Percentiles rank a stretch among this genome's conserved stretches.
These are phyloP conservation scores for Coemansia sp. DNA, from an alignment of 192 early-diverging fungal species.

Conservation along the genomic window DNA sequence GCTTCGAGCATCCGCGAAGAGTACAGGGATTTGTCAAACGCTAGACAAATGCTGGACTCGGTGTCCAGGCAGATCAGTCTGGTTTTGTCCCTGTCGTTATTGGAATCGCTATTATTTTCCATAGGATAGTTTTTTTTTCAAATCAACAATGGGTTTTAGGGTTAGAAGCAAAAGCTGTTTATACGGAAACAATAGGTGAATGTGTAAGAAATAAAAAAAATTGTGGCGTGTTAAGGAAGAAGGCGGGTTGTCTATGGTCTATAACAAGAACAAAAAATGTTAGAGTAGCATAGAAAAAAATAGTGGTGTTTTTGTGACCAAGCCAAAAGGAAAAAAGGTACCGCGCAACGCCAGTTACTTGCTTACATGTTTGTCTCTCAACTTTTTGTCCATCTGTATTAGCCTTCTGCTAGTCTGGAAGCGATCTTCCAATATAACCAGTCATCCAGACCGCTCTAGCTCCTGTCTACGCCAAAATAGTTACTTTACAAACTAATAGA, in stretches of 20 bases:
- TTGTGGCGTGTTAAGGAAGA: too few relatives aligned
- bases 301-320: too few relatives aligned
- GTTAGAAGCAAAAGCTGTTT: background rate
- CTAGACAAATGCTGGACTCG: conserved; percentile 36
- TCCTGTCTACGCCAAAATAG: background rate
- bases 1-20: conserved; percentile 2
- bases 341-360: too few relatives aligned
- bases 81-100: conserved; percentile 7
- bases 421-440: background rate
- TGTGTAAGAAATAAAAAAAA: too few relatives aligned
- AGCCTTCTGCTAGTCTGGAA: too few relatives aligned
- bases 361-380: too few relatives aligned
- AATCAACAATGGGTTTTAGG: conserved; percentile 7
- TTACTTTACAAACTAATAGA: background rate
- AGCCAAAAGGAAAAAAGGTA: too few relatives aligned
- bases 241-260: too few relatives aligned
- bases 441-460: background rate
- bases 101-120: conserved; percentile 1
- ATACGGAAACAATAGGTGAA: too few relatives aligned
- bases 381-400: too few relatives aligned
- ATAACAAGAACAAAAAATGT: too few relatives aligned
- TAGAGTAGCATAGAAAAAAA: too few relatives aligned
- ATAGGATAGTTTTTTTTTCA: conserved; percentile 7
- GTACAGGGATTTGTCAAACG: conserved; percentile 29
- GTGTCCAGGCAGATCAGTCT: conserved; percentile 34